Evolutionary conservation across 495 filamentous ascomycete genomes (phyloP).

Genomic region (Diplogelasinospora grovesii): DNA sequence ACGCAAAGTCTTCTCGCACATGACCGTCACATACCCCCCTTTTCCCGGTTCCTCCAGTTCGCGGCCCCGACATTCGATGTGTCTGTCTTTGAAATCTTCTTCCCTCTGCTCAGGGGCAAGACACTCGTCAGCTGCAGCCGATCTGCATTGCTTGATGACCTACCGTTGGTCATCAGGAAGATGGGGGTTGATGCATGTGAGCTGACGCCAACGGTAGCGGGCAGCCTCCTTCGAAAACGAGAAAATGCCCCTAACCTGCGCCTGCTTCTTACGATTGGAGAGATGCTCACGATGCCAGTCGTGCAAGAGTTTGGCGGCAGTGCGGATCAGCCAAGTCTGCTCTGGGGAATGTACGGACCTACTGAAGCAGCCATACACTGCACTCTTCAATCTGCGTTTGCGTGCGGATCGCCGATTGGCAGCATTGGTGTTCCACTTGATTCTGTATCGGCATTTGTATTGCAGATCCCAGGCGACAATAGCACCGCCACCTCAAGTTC

Average conservation of each 20-base stretch:
- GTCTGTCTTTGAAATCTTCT: conserved; percentile 85
- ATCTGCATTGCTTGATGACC: conserved; percentile 58
- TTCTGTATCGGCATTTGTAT: conserved; percentile 69
- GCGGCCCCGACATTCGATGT: conserved; percentile 85
- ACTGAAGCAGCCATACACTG: conserved; percentile 78
- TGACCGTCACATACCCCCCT: conserved; percentile 62
- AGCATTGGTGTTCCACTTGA: conserved; percentile 68
- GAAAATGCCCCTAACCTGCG: conserved; percentile 53
- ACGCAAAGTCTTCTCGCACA: conserved; percentile 74
- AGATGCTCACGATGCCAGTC: conserved; percentile 72
- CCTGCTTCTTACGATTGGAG: conserved; percentile 73
- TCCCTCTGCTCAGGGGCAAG: conserved; percentile 61
- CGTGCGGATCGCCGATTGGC: conserved; percentile 41
- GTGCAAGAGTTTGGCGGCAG: conserved; percentile 63
- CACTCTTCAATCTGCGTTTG: conserved; percentile 34
- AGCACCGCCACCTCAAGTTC: conserved; percentile 19
- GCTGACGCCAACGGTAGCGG: conserved; percentile 74
- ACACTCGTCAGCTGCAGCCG: conserved; percentile 66
- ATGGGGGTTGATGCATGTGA: conserved; percentile 74
- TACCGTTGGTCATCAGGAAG: conserved; percentile 53
- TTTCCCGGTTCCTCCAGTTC: conserved; percentile 77
- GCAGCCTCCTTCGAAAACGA: conserved; percentile 56
- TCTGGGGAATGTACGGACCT: conserved; percentile 84
- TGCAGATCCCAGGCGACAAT: conserved; percentile 30
- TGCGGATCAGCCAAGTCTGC: conserved; percentile 38